These are phyloP conservation scores for Flueggea neowawraea DNA, from an alignment of 441 rosid genomes.

Conservation along the genomic window DNA sequence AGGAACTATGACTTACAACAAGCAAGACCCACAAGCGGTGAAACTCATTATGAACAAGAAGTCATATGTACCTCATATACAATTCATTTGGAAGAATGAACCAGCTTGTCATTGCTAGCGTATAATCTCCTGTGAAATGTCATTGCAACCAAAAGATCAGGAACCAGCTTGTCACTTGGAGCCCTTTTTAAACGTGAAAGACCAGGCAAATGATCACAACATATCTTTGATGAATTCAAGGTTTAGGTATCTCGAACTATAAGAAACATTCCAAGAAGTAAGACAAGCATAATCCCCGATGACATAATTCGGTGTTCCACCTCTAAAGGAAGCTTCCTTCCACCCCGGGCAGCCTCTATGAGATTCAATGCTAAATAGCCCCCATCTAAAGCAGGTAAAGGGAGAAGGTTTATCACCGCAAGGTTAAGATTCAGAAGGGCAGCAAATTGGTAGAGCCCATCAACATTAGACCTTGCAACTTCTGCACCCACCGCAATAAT, in stretches of 20 bases:
- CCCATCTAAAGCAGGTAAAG: slow-evolving; percentile 95
- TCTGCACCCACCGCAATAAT: slow-evolving; percentile 98
- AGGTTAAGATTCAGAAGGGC: slow-evolving; percentile 87
- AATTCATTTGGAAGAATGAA: slow-evolving; percentile 14
- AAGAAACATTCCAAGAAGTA: slow-evolving; percentile 75
- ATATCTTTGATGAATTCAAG: slow-evolving; percentile 82
- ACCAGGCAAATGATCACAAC: slow-evolving; percentile 39
- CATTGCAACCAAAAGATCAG: slow-evolving; percentile 7
- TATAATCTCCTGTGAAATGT: slow-evolving; percentile 6
- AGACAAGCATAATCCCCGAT: slow-evolving; percentile 79
- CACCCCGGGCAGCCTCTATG: slow-evolving; percentile 82
- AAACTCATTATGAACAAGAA: slow-evolving; percentile 11
- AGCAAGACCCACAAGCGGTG: slow-evolving; percentile 4
- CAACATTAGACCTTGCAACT: slow-evolving; percentile 88
- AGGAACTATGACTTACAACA: slow-evolving; percentile 18
- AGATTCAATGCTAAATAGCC: slow-evolving; percentile 85
- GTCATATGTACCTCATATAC: slow-evolving; percentile 20
- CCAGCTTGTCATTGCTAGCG: neutral
- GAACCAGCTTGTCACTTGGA: slow-evolving; percentile 3
- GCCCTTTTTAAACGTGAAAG: slow-evolving; percentile 6
- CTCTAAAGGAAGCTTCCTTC: slow-evolving; percentile 85
- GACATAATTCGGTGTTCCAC: slow-evolving; percentile 90
- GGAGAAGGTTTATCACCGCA: slow-evolving; percentile 89
- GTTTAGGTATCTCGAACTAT: slow-evolving; percentile 83
- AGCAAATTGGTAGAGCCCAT: slow-evolving; percentile 92